phyloP scores from a whole-genome alignment of 2,329 filamentous ascomycete species.

The Alternaria arbusti region DNA sequence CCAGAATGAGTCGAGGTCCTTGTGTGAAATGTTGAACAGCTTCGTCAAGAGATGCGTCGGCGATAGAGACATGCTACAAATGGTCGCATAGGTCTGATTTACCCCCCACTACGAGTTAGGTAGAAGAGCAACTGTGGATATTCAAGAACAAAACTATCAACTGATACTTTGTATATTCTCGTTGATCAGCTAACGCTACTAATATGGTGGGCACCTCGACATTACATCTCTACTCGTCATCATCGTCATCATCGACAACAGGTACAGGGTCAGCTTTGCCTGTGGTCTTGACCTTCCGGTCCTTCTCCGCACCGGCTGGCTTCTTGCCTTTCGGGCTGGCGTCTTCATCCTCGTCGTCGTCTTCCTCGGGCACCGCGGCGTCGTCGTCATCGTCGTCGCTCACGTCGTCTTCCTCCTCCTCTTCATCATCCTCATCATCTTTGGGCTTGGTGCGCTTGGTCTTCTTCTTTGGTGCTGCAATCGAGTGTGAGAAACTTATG shows the following conservation, averaged over 20 bases:
- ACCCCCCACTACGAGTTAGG: not conserved
- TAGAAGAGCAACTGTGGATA: not conserved
- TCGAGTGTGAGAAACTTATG: not conserved
- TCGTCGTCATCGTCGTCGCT: conserved; percentile 11
- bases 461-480: conserved; percentile 45
- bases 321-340: conserved; percentile 48
- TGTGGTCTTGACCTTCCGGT: conserved; percentile 41
- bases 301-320: conserved; percentile 42
- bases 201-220: not conserved
- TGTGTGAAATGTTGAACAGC: not conserved
- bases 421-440: conserved; percentile 37
- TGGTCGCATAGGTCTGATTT: conserved; percentile 19
- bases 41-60: not conserved
- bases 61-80: conserved; percentile 28
- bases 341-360: conserved; percentile 42
- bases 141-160: not conserved
- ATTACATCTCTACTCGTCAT: conserved; percentile 26
- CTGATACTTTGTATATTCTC: not conserved
- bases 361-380: conserved; percentile 27
- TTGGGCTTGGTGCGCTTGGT: conserved; percentile 40
- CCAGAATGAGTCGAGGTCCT: not conserved
- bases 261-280: conserved; percentile 37
- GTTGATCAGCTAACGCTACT: not conserved
- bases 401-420: conserved; percentile 36
- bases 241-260: conserved; percentile 41